Base-by-base conservation (phyloP, 192 early-diverging fungal species). In the Backusella westeae region DNA sequence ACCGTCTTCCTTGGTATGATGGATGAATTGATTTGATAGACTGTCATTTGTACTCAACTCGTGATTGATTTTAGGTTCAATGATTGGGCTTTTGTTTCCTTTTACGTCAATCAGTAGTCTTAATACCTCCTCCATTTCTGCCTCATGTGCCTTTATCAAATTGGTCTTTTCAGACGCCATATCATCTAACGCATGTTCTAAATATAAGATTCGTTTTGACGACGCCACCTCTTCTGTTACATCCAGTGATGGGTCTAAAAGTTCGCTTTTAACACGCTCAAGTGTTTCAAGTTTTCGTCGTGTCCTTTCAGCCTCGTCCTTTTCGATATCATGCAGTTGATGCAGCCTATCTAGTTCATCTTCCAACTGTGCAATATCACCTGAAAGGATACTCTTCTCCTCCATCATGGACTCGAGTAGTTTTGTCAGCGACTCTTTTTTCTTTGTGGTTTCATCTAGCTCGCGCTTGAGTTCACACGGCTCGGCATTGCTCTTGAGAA, bases 291-390 rank as follows among this genome's bases (percentile, higher is more conserved):
- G 56, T 63, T 63, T 63, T 29, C 26, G 12, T 63, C 56, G 56
- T 29, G 56, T 63, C 56, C 14, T 63, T 26, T 63, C 56, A 63
- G 56, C 56, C 12, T 63, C 23, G 56, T 23, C 10, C 56, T 63
- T 63, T 29, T 63, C 56, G 56, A 63, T 63, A 63, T 9, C 56
- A 63, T 63, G 56, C 56, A 63, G 56, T 63, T 63, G 21, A 63
- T 63, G 56, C 21, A 63, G 56, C 2, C 56, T 63, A 63, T 63
- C 12, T 29, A 63, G 10, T 63, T 63, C 23, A 29, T 63, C 56
- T 63, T 63, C 56, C 56, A 63, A 15, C 56, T 63, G 56, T 63
- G 8, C 56, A 29, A 63, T 63, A 63, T 63, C 56, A 63, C 10
- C 56, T 63, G 56, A 63, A 63, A 63, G 56, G 4, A 63, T 26